These are phyloP conservation scores for Colletotrichum sidae DNA, from an alignment of 2,329 filamentous ascomycete genomes.

Conservation along the genomic window DNA sequence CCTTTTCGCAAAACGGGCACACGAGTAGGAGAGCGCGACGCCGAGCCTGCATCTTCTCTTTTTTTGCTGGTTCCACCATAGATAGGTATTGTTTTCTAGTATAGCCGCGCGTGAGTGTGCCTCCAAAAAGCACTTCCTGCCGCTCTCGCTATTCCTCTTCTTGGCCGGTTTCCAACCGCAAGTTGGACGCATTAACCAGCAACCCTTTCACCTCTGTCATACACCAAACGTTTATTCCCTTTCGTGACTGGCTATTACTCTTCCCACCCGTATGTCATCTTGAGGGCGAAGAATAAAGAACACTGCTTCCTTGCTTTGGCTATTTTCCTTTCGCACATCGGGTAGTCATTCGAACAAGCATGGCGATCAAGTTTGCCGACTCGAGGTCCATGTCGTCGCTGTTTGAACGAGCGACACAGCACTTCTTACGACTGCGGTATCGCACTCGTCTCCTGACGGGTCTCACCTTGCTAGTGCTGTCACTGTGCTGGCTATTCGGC, in stretches of 20 bases:
- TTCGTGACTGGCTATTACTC: too few species aligned
- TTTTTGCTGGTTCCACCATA: neutral
- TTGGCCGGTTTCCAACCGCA: neutral
- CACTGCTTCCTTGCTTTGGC: neutral
- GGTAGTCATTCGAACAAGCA: neutral
- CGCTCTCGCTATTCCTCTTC: neutral
- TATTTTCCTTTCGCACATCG: neutral
- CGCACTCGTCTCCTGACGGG: neutral
- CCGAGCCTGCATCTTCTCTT: neutral
- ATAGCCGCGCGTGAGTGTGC: neutral
- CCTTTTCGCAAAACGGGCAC: neutral
- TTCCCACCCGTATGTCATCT: neutral
- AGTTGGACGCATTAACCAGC: neutral
- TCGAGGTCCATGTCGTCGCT: neutral
- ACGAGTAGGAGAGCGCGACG: neutral
- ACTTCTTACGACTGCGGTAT: neutral
- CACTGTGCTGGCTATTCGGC: conserved; percentile 2
- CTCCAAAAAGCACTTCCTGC: neutral
- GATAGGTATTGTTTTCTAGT: neutral
- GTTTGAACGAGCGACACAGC: neutral
- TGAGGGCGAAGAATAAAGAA: neutral
- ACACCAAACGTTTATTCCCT: neutral
- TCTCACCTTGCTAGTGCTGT: neutral
- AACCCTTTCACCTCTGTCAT: neutral
- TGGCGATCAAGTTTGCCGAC: neutral